Evolutionary conservation across 441 rosid species (phyloP).

Genomic region (Erodium trifolium): DNA sequence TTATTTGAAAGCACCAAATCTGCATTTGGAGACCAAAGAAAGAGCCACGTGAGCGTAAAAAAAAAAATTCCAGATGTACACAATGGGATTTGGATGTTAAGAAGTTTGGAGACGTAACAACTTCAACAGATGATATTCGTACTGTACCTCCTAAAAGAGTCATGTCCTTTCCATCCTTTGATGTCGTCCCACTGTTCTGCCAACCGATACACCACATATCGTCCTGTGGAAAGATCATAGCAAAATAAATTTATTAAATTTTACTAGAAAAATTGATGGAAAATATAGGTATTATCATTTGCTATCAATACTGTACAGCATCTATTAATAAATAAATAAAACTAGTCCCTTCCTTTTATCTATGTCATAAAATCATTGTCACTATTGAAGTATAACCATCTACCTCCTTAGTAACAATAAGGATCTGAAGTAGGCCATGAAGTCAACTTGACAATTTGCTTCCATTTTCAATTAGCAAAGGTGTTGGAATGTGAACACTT

Average conservation of each 20-base stretch:
- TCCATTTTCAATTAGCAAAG: background rate
- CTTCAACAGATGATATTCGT: background rate
- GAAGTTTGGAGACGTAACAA: background rate
- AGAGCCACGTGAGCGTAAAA: background rate
- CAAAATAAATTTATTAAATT: background rate
- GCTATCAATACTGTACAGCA: too few relatives aligned
- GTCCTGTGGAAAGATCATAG: constrained; percentile 36
- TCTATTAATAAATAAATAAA: background rate
- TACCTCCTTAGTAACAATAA: background rate
- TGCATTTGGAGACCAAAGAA: constrained; percentile 20
- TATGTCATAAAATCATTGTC: background rate
- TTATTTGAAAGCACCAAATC: constrained; percentile 78
- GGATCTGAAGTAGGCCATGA: background rate
- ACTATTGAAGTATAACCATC: background rate
- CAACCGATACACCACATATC: constrained; percentile 83
- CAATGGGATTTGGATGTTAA: background rate
- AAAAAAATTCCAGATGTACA: background rate
- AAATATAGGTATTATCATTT: too few relatives aligned
- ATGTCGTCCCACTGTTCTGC: constrained; percentile 58
- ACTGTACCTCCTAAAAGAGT: constrained; percentile 83
- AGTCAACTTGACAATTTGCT: background rate
- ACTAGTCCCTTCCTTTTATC: background rate
- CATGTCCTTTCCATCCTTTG: constrained; percentile 53
- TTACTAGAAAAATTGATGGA: background rate
- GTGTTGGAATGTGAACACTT: background rate